Conservation (phyloP, 2,329 filamentous ascomycete species). For the Claviceps lovelessii region DNA sequence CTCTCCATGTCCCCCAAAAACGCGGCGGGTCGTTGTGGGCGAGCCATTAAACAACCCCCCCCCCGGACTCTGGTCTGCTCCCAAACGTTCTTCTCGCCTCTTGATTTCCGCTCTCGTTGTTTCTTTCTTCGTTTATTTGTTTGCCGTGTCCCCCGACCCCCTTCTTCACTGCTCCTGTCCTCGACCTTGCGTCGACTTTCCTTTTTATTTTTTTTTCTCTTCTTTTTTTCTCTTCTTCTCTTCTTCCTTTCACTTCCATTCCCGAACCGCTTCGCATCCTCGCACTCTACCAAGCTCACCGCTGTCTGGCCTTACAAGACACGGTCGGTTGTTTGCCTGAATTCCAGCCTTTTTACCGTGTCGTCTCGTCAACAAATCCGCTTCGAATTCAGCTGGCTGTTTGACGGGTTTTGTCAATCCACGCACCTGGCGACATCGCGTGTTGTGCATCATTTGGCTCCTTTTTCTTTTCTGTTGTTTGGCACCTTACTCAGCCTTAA, state of each 20-base stretch:
- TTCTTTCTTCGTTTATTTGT: constrained; percentile 11
- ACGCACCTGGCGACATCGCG: constrained; percentile 10
- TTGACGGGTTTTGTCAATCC: constrained; percentile 6
- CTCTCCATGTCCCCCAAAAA: neutral
- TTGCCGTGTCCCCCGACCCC: constrained; percentile 8
- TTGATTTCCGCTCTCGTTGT: constrained; percentile 7
- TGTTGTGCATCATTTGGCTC: constrained; percentile 10
- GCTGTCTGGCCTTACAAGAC: constrained; percentile 8
- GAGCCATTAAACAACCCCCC: constrained; percentile 8
- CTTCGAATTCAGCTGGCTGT: constrained; percentile 11
- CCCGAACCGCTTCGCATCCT: constrained; percentile 11
- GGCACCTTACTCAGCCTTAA: constrained; percentile 1
- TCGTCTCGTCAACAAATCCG: constrained; percentile 6
- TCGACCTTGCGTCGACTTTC: constrained; percentile 20
- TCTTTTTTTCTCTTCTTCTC: constrained; percentile 16
- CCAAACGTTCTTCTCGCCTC: constrained; percentile 4
- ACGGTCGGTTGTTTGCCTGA: constrained; percentile 4
- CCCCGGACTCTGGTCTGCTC: constrained; percentile 5
- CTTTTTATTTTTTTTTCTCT: too few relatives aligned
- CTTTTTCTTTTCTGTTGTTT: constrained; percentile 6
- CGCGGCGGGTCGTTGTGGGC: constrained; percentile 10
- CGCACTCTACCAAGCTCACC: constrained; percentile 11
- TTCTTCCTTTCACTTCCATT: constrained; percentile 7
- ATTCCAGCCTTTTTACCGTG: constrained; percentile 1
- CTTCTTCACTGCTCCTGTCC: constrained; percentile 8